A percentile compares a stretch with the other conserved stretches of the same genome.
These are phyloP conservation scores for Crithidia thermophila DNA, from an alignment of 208 protist genomes.

Conservation along the genomic window DNA sequence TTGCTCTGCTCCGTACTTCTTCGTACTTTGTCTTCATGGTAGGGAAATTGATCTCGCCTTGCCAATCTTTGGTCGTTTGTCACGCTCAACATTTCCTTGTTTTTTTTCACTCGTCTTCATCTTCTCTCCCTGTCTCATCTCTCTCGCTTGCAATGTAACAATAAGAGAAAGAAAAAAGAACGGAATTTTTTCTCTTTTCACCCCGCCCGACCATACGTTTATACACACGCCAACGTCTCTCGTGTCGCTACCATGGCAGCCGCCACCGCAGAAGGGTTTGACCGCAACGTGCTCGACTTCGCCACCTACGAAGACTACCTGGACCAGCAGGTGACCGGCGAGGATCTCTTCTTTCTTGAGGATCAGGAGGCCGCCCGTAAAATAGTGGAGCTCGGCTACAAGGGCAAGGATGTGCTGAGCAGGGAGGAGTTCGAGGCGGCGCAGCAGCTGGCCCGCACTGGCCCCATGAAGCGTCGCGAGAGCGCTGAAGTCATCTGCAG, in stretches of 20 bases:
- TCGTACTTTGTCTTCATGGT: too few relatives aligned
- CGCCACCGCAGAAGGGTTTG: constrained; percentile 45
- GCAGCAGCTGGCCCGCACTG: constrained; percentile 71
- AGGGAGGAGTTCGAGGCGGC: constrained; percentile 90
- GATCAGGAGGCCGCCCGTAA: constrained; percentile 94
- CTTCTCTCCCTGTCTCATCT: too few relatives aligned
- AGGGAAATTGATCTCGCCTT: too few relatives aligned
- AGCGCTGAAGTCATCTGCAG: constrained; percentile 86
- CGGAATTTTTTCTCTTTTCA: too few relatives aligned
- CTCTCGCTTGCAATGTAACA: too few relatives aligned
- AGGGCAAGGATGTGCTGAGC: constrained; percentile 90
- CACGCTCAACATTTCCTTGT: too few relatives aligned
- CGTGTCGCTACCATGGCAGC: background rate
- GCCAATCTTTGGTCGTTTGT: too few relatives aligned
- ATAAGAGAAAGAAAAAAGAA: too few relatives aligned
- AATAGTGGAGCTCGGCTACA: constrained; percentile 98
- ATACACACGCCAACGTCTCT: background rate
- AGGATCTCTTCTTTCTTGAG: constrained; percentile 92
- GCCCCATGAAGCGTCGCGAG: constrained; percentile 85
- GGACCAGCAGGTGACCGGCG: constrained; percentile 84
- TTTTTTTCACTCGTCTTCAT: too few relatives aligned
- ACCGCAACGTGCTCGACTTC: constrained; percentile 86
- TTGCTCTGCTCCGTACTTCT: too few relatives aligned
- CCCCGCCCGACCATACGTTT: too few relatives aligned
- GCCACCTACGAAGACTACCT: constrained; percentile 93